Evolutionary conservation across 2,329 filamentous ascomycete species (phyloP), one percentile per base, ranked within the genome.

Genomic region (Lachnellula occidentalis): DNA sequence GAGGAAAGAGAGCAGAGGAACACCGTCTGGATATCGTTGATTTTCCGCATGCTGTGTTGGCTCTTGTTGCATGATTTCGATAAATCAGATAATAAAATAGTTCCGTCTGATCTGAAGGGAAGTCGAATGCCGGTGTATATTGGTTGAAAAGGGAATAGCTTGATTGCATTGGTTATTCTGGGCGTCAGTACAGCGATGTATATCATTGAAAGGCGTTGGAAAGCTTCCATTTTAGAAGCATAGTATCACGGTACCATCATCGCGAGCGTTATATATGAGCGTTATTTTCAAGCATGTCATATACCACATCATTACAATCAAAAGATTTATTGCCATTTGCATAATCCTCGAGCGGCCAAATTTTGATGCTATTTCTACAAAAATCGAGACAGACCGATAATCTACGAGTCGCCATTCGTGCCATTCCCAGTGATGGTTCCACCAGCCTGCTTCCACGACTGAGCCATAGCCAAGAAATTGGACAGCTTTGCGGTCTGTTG

Each of bases 401-500:
- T 15, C 27, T 31, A 46, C 27, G 43, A 58, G 24, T 54, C 55
- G 7, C 56, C 58, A 51, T 54, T 56, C 37, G 58, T 45, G 24
- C 48, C 58, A 45, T 56, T 54, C 34, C 61, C 63, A 37, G 60
- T 59, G 52, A 66, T 61, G 4, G 59, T 63, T 37, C 68, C 68
- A 53, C 68, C 68, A 58, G 64, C 60, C 52, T 68, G 61, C 47
- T 69, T 69, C 67, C 92, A 97, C 63, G 85, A 83, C 71, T 91
- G 86, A 54, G 92, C 92, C 81, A 87, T 87, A 58, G 89, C 86
- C 74, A 96, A 75, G 70, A 97, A 77, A 69, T 88, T 90, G 50
- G 88, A 88, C 71, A 96, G 75, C 66, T 89, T 92, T 62, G 87
- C 87, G 53, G 87, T 87, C 69, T 90, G 87, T 74, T 90, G 83